Base-by-base conservation (phyloP, 164 flowering plant species). In the Echeveria elegans region DNA sequence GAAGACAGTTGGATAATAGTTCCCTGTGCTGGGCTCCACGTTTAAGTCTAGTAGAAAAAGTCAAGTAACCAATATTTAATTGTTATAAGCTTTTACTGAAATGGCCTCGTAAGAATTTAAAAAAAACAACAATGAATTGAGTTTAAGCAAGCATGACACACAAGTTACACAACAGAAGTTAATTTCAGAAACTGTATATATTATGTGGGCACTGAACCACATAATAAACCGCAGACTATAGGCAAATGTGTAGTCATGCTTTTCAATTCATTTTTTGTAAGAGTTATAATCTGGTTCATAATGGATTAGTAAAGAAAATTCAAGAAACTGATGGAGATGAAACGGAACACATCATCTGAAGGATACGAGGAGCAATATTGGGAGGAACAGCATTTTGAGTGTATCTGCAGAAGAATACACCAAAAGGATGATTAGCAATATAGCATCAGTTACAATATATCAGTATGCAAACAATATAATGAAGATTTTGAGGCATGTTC, bases 341-440 rank as follows among this genome's bases (percentile, higher is more conserved):
- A 50, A n/a, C 1, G 11, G 24, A 4, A 21, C 6, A 21, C 1
- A 11, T 50, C 56, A 21, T 24, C 77, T 67, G 40, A 76, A 84
- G 93, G 96, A 89, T 89, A 90, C 93, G 79, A 70, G 92, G 94
- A 79, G 85, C 92, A 68, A 90, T 70, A 76, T 85, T 85, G 62
- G 88, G 93, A 32, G 96, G 96, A 30, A 81, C 80, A 24, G 81
- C 85, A 77, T 82, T 82, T 8, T 72, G 77, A 14, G 87, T 23
- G 64, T 90, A 90, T 32, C 97, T 90, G 87, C 80, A 78, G 59
- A 72, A 50, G 2, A 28, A 8, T 52, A 70, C 50, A n/a, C 64
- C 37, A 28, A 78, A 67, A 56, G 43, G 70, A 48, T 24, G 53
- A 60, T 10, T 59, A 68, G 38, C 30, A 59, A 64, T 34, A n/a